A percentile compares a stretch with the other conserved stretches of the same genome.
phyloP scores from a whole-genome alignment of 805 yeast genomes.

The Sporopachydermia quercuum region DNA sequence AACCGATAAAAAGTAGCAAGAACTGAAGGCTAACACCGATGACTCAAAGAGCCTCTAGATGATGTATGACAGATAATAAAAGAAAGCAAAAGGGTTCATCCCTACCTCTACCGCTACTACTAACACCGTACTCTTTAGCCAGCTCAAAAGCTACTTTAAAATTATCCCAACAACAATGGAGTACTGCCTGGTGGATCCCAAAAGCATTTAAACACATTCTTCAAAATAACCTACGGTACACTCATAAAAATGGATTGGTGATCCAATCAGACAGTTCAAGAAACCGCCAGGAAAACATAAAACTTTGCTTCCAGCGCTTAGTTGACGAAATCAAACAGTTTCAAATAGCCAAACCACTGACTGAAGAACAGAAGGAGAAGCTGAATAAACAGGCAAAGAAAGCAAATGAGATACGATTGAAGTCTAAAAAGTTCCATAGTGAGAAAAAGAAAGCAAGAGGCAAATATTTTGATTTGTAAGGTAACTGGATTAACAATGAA shows the following conservation, averaged over 20 bases:
- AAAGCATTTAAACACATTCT: slow-evolving; percentile 29
- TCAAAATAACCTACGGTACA: slow-evolving; percentile 9
- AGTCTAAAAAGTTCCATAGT: slow-evolving; percentile 22
- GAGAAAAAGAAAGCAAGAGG: slow-evolving; percentile 24
- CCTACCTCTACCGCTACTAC: not conserved
- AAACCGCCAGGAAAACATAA: slow-evolving; percentile 40
- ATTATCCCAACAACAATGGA: slow-evolving; percentile 28
- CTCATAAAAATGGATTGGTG: slow-evolving; percentile 20
- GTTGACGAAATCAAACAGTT: slow-evolving; percentile 32
- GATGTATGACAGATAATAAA: too few species aligned
- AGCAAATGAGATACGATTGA: slow-evolving; percentile 22
- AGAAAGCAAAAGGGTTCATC: too few species aligned
- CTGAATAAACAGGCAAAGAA: slow-evolving; percentile 28
- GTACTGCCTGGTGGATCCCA: slow-evolving; percentile 46
- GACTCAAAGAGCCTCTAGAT: too few species aligned
- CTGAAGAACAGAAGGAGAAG: slow-evolving; percentile 28
- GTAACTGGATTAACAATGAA: too few species aligned
- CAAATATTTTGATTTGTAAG: slow-evolving; percentile 3
- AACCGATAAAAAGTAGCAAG: too few species aligned
- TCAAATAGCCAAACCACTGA: slow-evolving; percentile 33
- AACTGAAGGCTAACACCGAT: too few species aligned
- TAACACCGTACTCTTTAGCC: slow-evolving; percentile 11
- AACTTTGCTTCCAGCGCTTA: slow-evolving; percentile 46
- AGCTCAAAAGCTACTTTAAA: slow-evolving; percentile 51
- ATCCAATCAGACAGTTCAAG: slow-evolving; percentile 48